Evolutionary conservation across 257 asterid genomes (phyloP).

Genomic region (Solanum pimpinellifolium): DNA sequence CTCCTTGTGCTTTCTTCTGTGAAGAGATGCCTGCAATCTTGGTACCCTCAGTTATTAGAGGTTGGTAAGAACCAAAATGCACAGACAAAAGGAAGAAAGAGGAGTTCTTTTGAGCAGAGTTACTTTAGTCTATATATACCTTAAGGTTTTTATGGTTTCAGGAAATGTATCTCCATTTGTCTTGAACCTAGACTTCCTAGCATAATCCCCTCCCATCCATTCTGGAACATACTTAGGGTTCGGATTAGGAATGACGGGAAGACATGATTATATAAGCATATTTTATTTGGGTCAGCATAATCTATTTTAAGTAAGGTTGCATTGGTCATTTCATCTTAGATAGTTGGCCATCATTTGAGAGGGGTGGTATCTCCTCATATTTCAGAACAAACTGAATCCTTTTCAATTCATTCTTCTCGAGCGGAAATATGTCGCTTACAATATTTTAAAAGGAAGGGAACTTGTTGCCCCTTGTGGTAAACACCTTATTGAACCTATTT

Average conservation of each 20-base stretch:
- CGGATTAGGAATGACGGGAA: not conserved
- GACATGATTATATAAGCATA: not conserved
- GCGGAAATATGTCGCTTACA: not conserved
- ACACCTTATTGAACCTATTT: not conserved
- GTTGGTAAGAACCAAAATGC: not conserved
- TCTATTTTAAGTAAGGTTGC: not conserved
- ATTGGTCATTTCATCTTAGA: not conserved
- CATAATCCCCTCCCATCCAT: not conserved
- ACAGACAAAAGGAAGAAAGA: not conserved
- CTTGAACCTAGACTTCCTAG: not conserved
- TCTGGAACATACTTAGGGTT: not conserved
- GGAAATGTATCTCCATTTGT: not conserved
- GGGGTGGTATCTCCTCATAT: not conserved
- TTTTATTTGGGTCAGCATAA: not conserved
- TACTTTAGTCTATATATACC: not conserved
- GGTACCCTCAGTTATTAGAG: not conserved
- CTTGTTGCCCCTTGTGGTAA: not conserved
- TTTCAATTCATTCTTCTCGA: not conserved
- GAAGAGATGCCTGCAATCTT: not conserved
- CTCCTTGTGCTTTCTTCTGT: not conserved
- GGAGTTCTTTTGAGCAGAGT: not conserved
- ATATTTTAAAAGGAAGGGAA: not conserved
- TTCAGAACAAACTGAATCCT: not conserved
- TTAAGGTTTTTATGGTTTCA: not conserved
- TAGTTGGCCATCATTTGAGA: not conserved